These are phyloP conservation scores for Phylloporus arenicola DNA, from an alignment of 768 basidiomycete species.

Conservation along the genomic window DNA sequence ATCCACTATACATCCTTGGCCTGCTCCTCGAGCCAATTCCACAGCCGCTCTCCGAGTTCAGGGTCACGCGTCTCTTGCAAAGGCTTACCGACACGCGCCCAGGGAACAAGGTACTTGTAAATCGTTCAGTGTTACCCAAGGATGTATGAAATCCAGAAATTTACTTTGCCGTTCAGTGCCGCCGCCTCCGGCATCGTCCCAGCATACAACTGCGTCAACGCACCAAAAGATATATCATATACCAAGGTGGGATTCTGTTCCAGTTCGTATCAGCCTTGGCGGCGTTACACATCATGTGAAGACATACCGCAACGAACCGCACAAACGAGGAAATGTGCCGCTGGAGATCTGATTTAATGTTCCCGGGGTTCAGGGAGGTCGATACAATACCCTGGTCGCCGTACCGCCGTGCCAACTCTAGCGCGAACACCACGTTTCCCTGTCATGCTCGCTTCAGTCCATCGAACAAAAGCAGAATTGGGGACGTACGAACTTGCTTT, in stretches of 20 bases:
- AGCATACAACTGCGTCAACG: constrained; percentile 41
- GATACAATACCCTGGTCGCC: constrained; percentile 44
- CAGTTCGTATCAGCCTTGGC: background rate
- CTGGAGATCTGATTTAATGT: constrained; percentile 29
- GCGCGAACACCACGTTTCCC: constrained; percentile 41
- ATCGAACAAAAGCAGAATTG: too few species aligned
- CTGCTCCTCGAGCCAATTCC: constrained; percentile 47
- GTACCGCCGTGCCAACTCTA: constrained; percentile 45
- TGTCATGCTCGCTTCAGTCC: constrained; percentile 10
- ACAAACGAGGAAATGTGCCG: constrained; percentile 17
- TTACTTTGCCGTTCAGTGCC: constrained; percentile 39
- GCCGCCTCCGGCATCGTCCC: constrained; percentile 37
- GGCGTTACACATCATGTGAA: too few species aligned
- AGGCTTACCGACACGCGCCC: too few species aligned
- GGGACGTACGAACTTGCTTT: constrained; percentile 42
- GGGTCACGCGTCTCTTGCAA: constrained; percentile 24
- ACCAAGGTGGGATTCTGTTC: constrained; percentile 20
- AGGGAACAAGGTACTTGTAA: constrained; percentile 40
- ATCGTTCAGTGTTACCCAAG: background rate
- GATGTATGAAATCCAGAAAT: background rate
- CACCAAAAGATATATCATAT: constrained; percentile 32
- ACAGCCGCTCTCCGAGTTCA: constrained; percentile 32
- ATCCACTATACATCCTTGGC: constrained; percentile 21
- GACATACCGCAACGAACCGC: constrained; percentile 9
- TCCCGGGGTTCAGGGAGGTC: constrained; percentile 43